phyloP scores from a whole-genome alignment of 1,284 basidiomycete species.

The Microbotryum silenes-acaulis region DNA sequence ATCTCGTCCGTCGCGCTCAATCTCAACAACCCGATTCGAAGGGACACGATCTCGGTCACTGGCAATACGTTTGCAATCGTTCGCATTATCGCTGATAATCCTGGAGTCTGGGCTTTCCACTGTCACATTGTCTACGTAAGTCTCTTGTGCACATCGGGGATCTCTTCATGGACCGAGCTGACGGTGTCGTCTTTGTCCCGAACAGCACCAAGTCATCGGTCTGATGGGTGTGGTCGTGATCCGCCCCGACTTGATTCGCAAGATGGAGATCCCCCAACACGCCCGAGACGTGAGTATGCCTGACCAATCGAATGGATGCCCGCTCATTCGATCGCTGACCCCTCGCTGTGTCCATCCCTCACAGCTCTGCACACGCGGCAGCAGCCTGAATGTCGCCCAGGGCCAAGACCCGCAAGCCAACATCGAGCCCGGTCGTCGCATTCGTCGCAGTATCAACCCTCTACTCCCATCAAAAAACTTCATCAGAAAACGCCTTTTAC shows the following conservation, averaged over 20 bases:
- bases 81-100: slow-evolving; percentile 26
- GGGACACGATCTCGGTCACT: slow-evolving; percentile 41
- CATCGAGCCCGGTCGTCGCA: too few species aligned
- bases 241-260: slow-evolving; percentile 1
- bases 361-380: too few species aligned
- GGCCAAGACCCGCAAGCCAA: too few species aligned
- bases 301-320: too few species aligned
- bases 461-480: too few species aligned
- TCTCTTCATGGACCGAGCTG: too few species aligned
- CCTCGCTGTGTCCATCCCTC: too few species aligned
- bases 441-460: too few species aligned
- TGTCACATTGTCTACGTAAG: slow-evolving; percentile 5
- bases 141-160: too few species aligned
- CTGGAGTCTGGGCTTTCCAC: slow-evolving; percentile 10
- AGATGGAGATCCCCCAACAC: slow-evolving; percentile 1
- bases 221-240: slow-evolving; percentile 6
- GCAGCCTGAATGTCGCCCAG: too few species aligned
- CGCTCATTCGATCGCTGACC: too few species aligned
- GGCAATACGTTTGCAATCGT: slow-evolving; percentile 35
- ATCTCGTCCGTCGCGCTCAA: not conserved
- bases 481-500: too few species aligned
- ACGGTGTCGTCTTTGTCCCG: not conserved
- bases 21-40: slow-evolving; percentile 41
- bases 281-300: not conserved
- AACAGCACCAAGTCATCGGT: slow-evolving; percentile 1